phyloP scores from a whole-genome alignment of 768 basidiomycete genomes.

The Gloeopeniophorella convolvens region DNA sequence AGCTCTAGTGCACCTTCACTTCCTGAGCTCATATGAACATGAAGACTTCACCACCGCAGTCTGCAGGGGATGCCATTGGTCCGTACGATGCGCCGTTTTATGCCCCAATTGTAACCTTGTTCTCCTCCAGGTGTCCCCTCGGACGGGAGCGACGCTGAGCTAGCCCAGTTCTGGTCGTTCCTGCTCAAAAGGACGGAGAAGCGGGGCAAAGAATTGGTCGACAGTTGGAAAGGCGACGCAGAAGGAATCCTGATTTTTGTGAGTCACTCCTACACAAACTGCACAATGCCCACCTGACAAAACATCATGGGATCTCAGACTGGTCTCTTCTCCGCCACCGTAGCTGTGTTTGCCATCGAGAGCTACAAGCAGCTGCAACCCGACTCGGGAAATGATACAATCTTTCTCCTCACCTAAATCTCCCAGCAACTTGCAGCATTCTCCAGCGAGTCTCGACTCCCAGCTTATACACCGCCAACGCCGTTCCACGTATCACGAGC shows the following conservation, averaged over 20 bases:
- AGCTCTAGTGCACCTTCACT: no score
- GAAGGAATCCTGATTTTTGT: conserved; percentile 22
- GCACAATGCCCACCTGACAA: not conserved
- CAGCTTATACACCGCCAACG: not conserved
- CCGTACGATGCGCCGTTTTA: no score
- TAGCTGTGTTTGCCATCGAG: conserved; percentile 13
- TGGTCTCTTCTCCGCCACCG: conserved; percentile 18
- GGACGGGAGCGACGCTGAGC: no score
- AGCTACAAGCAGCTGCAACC: conserved; percentile 13
- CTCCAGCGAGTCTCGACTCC: not conserved
- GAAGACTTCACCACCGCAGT: no score
- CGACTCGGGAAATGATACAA: not conserved
- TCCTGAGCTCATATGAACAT: no score
- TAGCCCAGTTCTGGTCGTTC: no score
- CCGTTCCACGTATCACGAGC: not conserved
- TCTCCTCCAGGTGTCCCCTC: no score
- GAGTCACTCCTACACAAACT: not conserved
- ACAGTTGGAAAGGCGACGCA: conserved; percentile 19
- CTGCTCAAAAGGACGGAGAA: no score
- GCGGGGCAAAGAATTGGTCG: conserved; percentile 10
- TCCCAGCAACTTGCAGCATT: not conserved
- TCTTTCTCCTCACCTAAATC: not conserved
- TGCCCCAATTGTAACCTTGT: no score
- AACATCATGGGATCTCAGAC: conserved; percentile 1
- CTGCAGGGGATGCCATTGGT: no score